Base-by-base conservation (phyloP, 169 alveolate genomes). In the Eimeria brunetti region DNA sequence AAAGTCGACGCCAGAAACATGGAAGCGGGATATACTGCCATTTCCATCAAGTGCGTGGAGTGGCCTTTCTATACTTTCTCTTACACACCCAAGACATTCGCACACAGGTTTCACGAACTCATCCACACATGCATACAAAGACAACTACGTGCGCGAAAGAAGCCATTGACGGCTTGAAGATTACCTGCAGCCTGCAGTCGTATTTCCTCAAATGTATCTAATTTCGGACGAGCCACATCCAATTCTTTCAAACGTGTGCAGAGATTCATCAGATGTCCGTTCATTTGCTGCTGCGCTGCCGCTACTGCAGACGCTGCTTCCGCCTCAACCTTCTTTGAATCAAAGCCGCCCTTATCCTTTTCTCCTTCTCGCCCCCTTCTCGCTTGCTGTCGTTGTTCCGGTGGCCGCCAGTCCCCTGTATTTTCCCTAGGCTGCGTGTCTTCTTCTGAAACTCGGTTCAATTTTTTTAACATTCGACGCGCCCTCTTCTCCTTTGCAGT, bases 281-380 rank as follows among this genome's bases (percentile, higher is more conserved):
- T 27, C 91, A 85, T 85, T 51, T 85, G 91, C 91, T 85, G 81
- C 80, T 60, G 41, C 9, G 91, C 91, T 58, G 91, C 91, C n/a
- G 58, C 91, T 22, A 69, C 91, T 60, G 75, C 91, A 14, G 75
- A 80, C 51, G 11, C 86, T 76, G 86, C 86, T 24, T 41, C 86
- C 1, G 86, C 86, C 38, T 76, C 86, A 27, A 20, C 14, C 62
- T 41, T n/a, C 64, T 76, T 41, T 49, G 38, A 49, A 41, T 76
- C 86, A 49, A 24, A 76, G 86, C 64, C 6, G 3, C 53, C 33
- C 46, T 41, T 49, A 41, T 22, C 64, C n/a, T 41, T 76, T 24
- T 27, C 86, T 41, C 86, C 86, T 22, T 49, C 36, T 20, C 73
- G 36, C 9, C 41, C 64, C 73, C 71, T 7, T n/a, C 71, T 80